phyloP scores from a whole-genome alignment of 768 basidiomycete species.

The Kwoniella botswanensis region DNA sequence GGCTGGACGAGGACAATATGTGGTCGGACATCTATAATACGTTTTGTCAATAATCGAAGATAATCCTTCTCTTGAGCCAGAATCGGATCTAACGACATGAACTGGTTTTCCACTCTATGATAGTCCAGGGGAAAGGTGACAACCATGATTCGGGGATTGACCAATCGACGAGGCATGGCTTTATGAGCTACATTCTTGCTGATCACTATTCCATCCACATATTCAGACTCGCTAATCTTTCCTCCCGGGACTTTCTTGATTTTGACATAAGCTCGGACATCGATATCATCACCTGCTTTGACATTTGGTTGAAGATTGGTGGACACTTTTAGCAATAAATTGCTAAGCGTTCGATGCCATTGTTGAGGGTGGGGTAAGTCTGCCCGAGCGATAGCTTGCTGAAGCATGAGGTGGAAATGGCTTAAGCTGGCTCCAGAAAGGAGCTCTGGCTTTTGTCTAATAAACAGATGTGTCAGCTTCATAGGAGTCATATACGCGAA shows the following conservation, averaged over 20 bases:
- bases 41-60: slow-evolving; percentile 79
- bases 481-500: not conserved
- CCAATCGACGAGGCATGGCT: slow-evolving; percentile 79
- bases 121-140: slow-evolving; percentile 93
- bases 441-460: slow-evolving; percentile 63
- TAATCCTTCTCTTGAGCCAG: slow-evolving; percentile 92
- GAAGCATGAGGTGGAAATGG: slow-evolving; percentile 86
- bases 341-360: slow-evolving; percentile 86
- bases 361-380: slow-evolving; percentile 78
- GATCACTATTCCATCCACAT: slow-evolving; percentile 93
- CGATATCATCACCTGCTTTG: slow-evolving; percentile 85
- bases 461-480: slow-evolving; percentile 4
- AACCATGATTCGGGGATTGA: slow-evolving; percentile 92
- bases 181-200: slow-evolving; percentile 98
- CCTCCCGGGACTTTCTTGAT: slow-evolving; percentile 99
- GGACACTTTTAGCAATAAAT: slow-evolving; percentile 81
- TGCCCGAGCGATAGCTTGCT: slow-evolving; percentile 84
- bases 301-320: slow-evolving; percentile 66
- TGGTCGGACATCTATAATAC: slow-evolving; percentile 88
- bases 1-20: slow-evolving; percentile 91
- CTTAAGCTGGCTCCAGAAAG: slow-evolving; percentile 81
- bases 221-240: slow-evolving; percentile 88
- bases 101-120: slow-evolving; percentile 72
- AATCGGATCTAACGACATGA: slow-evolving; percentile 89
- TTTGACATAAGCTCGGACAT: slow-evolving; percentile 91